Evolutionary conservation across 2,329 filamentous ascomycete genomes (phyloP), one percentile per base, ranked within the genome.

Genomic region (Rugonectria rugulosa): DNA sequence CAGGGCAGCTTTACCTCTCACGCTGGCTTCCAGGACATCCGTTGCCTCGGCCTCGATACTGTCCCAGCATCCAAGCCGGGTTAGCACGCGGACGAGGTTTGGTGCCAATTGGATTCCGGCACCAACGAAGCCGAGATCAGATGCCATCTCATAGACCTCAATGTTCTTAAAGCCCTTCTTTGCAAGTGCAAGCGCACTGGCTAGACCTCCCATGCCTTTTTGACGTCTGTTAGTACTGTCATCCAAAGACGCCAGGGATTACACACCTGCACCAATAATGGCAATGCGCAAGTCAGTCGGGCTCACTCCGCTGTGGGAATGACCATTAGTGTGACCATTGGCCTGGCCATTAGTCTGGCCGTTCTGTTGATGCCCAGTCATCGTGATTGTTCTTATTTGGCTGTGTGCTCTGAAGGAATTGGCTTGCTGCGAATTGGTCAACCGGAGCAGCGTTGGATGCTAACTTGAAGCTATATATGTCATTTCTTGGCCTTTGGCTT

Each of bases 31-130:
- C 55, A 81, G 81, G 56, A 92, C 81, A 56, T 88, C 82, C 0
- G 90, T 90, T 3, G 89, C 88, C 70, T 92, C 89, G 31, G 78
- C 81, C 60, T 84, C 84, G 59, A 94, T 90, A n/a, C 80, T 78
- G 15, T 81, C 75, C 90, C 90, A 94, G 62, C 88, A 89, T 12
- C 88, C 90, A 31, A 92, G 77, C 6, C 82, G 77, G 69, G 90
- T 87, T 15, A 94, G 79, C n/a, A 94, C 88, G 1, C 89, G 83
- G 7, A 88, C 87, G 82, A 93, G 88, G 66, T 95, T 95, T 1
- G 90, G 90, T 0, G 91, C 90, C 51, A 94, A 78, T 72, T 95
- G 91, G 63, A 94, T 94, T 5, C 91, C 91, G 1, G 91, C 91
- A 17, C 91, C 91, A 2, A 94, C 90, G 65, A 94, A 94, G 5